These are phyloP conservation scores for Phytophthora pinifolia DNA, from an alignment of 352 stramenopile species.

Conservation along the genomic window DNA sequence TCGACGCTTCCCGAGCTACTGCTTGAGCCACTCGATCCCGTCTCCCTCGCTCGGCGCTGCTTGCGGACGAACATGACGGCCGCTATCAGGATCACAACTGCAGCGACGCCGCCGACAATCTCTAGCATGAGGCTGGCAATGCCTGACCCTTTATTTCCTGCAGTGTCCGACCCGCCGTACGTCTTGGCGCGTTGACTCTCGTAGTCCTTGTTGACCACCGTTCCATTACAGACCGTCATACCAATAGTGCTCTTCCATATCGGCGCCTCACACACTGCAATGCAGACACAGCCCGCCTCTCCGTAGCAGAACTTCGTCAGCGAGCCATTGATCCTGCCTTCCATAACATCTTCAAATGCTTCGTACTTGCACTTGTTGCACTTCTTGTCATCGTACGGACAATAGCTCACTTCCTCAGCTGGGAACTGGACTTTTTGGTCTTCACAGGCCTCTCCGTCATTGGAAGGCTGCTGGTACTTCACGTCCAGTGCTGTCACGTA, in stretches of 20 bases:
- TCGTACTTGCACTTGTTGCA: constrained; percentile 31
- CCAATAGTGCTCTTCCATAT: constrained; percentile 35
- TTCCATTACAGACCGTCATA: constrained; percentile 33
- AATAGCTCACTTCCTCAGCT: constrained; percentile 39
- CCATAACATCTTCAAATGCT: constrained; percentile 32
- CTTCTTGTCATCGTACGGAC: constrained; percentile 27
- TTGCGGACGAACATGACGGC: constrained; percentile 31
- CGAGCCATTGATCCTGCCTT: constrained; percentile 35
- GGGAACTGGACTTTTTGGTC: constrained; percentile 49
- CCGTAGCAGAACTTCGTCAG: constrained; percentile 44
- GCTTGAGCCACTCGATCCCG: constrained; percentile 12
- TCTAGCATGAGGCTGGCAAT: constrained; percentile 22
- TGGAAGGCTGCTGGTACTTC: constrained; percentile 23
- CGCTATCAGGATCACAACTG: constrained; percentile 33
- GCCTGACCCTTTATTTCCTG: constrained; percentile 2
- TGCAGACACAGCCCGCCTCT: constrained; percentile 34
- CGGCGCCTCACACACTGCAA: constrained; percentile 43
- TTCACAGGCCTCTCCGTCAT: constrained; percentile 24
- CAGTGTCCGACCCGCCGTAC: constrained; percentile 15
- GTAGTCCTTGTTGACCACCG: constrained; percentile 20
- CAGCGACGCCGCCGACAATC: constrained; percentile 35
- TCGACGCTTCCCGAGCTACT: constrained; percentile 6
- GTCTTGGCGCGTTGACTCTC: constrained; percentile 29
- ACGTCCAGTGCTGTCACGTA: constrained; percentile 30
- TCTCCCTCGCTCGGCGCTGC: constrained; percentile 6